Base-by-base conservation (phyloP, 345 rosid species). In the Populus tremula region DNA sequence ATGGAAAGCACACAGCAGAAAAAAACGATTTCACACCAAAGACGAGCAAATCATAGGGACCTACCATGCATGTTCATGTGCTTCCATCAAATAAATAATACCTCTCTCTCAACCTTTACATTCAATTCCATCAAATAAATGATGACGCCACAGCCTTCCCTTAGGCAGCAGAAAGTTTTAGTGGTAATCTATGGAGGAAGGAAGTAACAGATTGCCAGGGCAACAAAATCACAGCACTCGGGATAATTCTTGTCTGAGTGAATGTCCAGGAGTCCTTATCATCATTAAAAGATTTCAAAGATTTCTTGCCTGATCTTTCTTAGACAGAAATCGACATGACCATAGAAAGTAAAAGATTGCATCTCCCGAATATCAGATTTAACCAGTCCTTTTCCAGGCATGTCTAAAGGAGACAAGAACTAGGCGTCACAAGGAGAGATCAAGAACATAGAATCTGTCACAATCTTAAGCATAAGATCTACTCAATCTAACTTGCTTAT, bases 11-110 rank as follows among this genome's bases (percentile, higher is more conserved):
- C 73, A 43, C 13, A 39, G 56, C 69, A 45, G 70, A 68, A 35
- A 38, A 38, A 69, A 59, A 79, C 43, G 35, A 76, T 86, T 80
- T 78, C 73, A 81, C 82, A 85, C 73, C 86, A 79, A 85, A 83
- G 74, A 29, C 41, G 33, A 13, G 53, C 78, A 70, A 5, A 80
- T 79, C 71, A 1, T 41, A 4, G 23, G 84, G 80, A 29, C 87
- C 87, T 56, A 75, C 87, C 47, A 54, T 45, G 27, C 63, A 56
- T n/a, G 29, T n/a, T 59, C 63, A n/a, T 59, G 29, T n/a, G 29
- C 63, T n/a, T n/a, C 29, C 63, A 59, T 59, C 14, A 2, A 59
- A 59, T 59, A 59, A 59, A 59, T n/a, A 59, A 8, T 56, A n/a
- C 10, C 63, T n/a, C 63, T n/a, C 63, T 56, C 63, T n/a, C 5